A percentile compares a stretch with the other conserved stretches of the same genome.
phyloP scores from a whole-genome alignment of 2,329 filamentous ascomycete genomes.

The Fusarium domesticum region DNA sequence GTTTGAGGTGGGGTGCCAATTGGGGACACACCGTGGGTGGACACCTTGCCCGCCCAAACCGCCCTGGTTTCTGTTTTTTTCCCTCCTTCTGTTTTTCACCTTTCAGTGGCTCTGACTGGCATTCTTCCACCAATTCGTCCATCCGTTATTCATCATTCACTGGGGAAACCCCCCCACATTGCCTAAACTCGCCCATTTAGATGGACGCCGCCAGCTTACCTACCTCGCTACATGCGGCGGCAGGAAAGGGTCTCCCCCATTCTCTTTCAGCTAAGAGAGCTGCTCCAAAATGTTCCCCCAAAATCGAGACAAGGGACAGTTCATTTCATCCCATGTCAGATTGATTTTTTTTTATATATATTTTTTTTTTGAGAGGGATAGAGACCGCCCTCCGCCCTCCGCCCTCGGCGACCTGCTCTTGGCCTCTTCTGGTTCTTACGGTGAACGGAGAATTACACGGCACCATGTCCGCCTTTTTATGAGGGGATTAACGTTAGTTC shows the following conservation, averaged over 20 bases:
- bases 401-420: slow-evolving; percentile 7
- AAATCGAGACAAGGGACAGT: too few species aligned
- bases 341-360: too few species aligned
- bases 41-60: not conserved
- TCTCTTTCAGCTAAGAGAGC: too few species aligned
- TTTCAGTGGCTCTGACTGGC: not conserved
- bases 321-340: too few species aligned
- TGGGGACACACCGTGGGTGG: not conserved
- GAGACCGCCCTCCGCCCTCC: slow-evolving; percentile 3
- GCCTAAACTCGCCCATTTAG: not conserved
- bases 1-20: slow-evolving; percentile 3
- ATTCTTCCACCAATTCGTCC: not conserved
- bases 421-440: slow-evolving; percentile 6
- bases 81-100: not conserved
- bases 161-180: not conserved
- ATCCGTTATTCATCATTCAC: not conserved
- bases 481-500: not conserved
- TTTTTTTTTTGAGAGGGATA: too few species aligned
- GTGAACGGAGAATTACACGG: slow-evolving; percentile 6
- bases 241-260: not conserved
- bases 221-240: not conserved
- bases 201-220: not conserved
- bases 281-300: too few species aligned
- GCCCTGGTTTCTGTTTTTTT: not conserved
- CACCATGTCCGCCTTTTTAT: not conserved